Percentiles rank a stretch among this genome's conserved stretches.
These are phyloP conservation scores for Nannochloropsis oceanica DNA, from an alignment of 108 stramenopile species.

Conservation along the genomic window DNA sequence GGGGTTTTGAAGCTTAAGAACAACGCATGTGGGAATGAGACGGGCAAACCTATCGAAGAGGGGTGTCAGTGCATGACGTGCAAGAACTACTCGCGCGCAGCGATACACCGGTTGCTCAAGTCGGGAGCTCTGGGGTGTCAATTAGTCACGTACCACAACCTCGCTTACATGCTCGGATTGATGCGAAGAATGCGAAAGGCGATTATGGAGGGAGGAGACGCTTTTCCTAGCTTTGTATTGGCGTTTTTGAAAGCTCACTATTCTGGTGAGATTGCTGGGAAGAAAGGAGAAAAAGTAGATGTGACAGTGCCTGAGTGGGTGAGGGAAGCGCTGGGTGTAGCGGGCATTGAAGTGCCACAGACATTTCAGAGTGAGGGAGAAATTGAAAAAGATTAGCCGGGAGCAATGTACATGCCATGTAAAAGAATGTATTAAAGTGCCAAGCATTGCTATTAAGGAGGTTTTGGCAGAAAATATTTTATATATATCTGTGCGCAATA, in stretches of 20 bases:
- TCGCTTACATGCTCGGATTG: conserved; percentile 81
- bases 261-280: conserved; percentile 7
- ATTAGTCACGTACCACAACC: conserved; percentile 80
- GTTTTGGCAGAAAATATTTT: too few species aligned
- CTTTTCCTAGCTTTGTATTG: conserved; percentile 52
- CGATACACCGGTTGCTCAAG: conserved; percentile 64
- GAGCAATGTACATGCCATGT: too few species aligned
- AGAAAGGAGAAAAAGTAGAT: neutral
- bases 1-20: conserved; percentile 59
- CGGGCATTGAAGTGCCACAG: neutral
- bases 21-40: conserved; percentile 50
- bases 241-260: conserved; percentile 50
- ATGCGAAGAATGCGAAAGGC: conserved; percentile 68
- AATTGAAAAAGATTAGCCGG: too few species aligned
- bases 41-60: conserved; percentile 44
- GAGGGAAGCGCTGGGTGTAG: neutral
- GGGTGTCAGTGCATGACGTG: conserved; percentile 68
- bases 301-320: conserved; percentile 3
- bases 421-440: too few species aligned
- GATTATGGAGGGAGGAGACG: conserved; percentile 47
- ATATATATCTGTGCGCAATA: too few species aligned
- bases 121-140: conserved; percentile 56
- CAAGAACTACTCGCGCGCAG: conserved; percentile 49
- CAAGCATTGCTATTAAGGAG: too few species aligned
- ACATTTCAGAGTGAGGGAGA: neutral